Evolutionary conservation across 441 rosid species (phyloP), one percentile per base, ranked within the genome.

Genomic region (Euphorbia corollata): DNA sequence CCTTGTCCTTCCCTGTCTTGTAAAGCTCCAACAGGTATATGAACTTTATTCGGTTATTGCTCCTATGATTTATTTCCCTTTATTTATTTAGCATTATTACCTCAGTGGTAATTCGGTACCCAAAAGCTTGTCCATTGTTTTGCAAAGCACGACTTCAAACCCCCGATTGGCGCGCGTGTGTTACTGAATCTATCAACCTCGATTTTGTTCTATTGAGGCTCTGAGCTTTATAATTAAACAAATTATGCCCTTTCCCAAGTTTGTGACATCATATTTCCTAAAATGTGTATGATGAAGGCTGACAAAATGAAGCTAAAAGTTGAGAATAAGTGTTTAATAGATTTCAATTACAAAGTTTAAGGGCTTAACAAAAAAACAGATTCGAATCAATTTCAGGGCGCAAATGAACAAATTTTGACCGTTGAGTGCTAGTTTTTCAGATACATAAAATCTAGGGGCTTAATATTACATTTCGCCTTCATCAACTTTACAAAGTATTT

Each of bases 1-100:
- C 72, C 77, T 93, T 60, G 97, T 93, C 59, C 99, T 93, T 77
- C 96, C 99, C 54, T 93, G 93, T 79, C 91, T 93, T 73, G 81
- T 89, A 77, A 91, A 89, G 72, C 93, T 93, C 54, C 99, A 93
- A 73, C 99, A 93, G 92, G 96, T 84, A 61, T 69, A 65, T 65
- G 56, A 38, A 8, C 39, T 61, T 55, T 11, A 16, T 18, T 16
- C 54, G 57, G 7, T 36, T 57, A 13, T 6, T 41, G 23, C 36
- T 3, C 34, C 50, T 13, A n/a, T 60, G 45, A n/a, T 47, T 54
- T 47, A n/a, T 47, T 54, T 47, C 32, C 15, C 24, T 32, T 5
- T 57, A 20, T 19, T 65, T 8, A 23, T 22, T 11, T 6, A 18
- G 10, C 24, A 16, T 34, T 24, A 15, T n/a, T 38, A 34, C 8